Base-by-base conservation (phyloP, 768 basidiomycete species). In the Lactarius hatsudake region DNA sequence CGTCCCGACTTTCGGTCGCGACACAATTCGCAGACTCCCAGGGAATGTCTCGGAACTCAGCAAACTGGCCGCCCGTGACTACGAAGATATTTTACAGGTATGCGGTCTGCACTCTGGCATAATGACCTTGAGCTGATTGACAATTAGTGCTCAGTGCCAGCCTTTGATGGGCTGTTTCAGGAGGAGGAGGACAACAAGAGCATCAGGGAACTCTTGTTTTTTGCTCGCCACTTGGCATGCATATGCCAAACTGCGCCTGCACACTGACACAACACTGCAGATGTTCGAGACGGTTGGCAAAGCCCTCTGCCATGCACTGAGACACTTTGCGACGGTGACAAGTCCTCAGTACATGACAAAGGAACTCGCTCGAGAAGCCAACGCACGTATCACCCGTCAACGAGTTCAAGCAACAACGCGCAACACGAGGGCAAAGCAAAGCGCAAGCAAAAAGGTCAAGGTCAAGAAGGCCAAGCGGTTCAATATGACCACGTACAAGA, bases 111-210 rank as follows among this genome's bases (percentile, higher is more conserved):
- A 28, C 28, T 30, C 30, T 3, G 30, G 30, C 23, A 13, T 9
- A 13, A 43, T 17, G 17, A 43, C 18, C 8, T 34, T 20, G 18
- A 5, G 9, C 20, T n/a, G 20, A 45, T n/a, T 3, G 20, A 45
- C 17, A 17, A 13, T 8, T 2, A 59, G 40, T 59, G 59, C 15
- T 23, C 59, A 5, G 18, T 59, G 1, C 59, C 59, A 3, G 36
- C n/a, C 0, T 59, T 59, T 20, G 59, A 42, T 1, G 40, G 23
- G 2, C 38, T 62, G 75, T 48, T 80, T 78, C 62, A n/a, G 20
- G 2, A n/a, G 0, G 2, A n/a, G 0, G 20, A 69, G 3, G 80
- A 82, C 64, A 82, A 85, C 65, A 66, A 74, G 0, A 71, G 84
- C 62, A 82, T 82, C 55, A 76, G 78, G 12, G 55, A 69, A 0